Evolutionary conservation across 352 stramenopile genomes (phyloP), one percentile per base, ranked within the genome.

Genomic region (Phytophthora litchii): DNA sequence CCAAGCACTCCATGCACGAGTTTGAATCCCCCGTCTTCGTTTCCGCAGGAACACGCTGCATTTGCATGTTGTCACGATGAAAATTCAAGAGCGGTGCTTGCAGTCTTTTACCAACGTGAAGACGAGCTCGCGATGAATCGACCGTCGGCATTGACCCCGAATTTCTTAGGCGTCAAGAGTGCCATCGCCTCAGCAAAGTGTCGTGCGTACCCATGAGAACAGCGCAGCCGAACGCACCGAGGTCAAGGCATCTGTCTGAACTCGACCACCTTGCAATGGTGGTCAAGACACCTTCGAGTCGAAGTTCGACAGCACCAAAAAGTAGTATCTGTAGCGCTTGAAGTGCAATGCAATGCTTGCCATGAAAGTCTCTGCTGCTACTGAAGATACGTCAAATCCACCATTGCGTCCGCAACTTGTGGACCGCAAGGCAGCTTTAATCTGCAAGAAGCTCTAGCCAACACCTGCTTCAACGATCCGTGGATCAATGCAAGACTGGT

Each of bases 101-200:
- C 17, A 44, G 29, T 19, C 23, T n/a, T 16, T 47, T 44, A 19
- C 20, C 12, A 45, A 56, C 36, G 36, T 57, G 19, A 19, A 38
- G 37, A 51, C 55, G 48, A 64, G 23, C 5, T 27, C 23, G 23
- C 23, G 25, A 17, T 17, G n/a, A 9, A 25, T 25, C 32, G 41
- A 52, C 20, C 29, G 31, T n/a, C 17, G 12, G 8, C 21, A 6
- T 35, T 36, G 29, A 37, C 13, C 34, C n/a, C 37, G 17, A 64
- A 64, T 68, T 68, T 68, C 53, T 64, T 68, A 68, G 53, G 60
- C 54, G 53, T 63, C 54, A 40, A 60, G 52, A 25, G 12, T 19
- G 27, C 14, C 14, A 67, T 60, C 43, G 44, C 20, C 23, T 31
- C 13, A 11, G 45, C 59, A 55, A 57, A 56, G 50, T 67, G 59